A percentile compares a stretch with the other conserved stretches of the same genome.
These are phyloP conservation scores for Intubia oerlemansii DNA, from an alignment of 2,329 filamentous ascomycete genomes.

Conservation along the genomic window DNA sequence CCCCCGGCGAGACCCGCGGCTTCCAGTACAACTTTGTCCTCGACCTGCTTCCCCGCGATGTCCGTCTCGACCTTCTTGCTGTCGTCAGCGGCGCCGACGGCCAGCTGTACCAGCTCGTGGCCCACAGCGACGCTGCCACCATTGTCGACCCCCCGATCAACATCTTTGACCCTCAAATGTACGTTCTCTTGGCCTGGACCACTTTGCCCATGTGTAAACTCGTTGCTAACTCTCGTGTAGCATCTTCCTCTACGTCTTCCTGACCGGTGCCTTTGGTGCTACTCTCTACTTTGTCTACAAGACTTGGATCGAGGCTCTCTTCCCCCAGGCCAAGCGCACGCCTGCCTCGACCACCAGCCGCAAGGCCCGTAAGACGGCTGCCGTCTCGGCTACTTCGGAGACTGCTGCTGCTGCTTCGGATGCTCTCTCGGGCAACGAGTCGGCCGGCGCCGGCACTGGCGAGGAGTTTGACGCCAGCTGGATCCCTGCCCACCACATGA, in stretches of 20 bases:
- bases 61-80: constrained; percentile 56
- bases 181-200: constrained; percentile 19
- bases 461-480: constrained; percentile 72
- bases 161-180: constrained; percentile 24
- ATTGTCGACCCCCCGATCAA: constrained; percentile 33
- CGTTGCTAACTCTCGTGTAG: no score
- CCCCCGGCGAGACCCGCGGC: constrained; percentile 44
- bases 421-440: constrained; percentile 44
- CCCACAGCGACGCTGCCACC: constrained; percentile 63
- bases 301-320: constrained; percentile 90
- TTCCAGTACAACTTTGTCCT: constrained; percentile 70
- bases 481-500: constrained; percentile 80
- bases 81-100: constrained; percentile 45
- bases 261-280: constrained; percentile 55
- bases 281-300: constrained; percentile 94
- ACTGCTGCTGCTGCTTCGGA: constrained; percentile 23
- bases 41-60: constrained; percentile 83
- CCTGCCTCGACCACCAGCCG: constrained; percentile 28
- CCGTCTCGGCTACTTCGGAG: no score
- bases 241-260: constrained; percentile 93
- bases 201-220: background rate
- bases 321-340: constrained; percentile 67
- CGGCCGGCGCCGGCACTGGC: constrained; percentile 44
- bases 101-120: constrained; percentile 52
- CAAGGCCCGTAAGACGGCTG: background rate